phyloP scores from a whole-genome alignment of 768 basidiomycete genomes.

The Lactarius psammicola region DNA sequence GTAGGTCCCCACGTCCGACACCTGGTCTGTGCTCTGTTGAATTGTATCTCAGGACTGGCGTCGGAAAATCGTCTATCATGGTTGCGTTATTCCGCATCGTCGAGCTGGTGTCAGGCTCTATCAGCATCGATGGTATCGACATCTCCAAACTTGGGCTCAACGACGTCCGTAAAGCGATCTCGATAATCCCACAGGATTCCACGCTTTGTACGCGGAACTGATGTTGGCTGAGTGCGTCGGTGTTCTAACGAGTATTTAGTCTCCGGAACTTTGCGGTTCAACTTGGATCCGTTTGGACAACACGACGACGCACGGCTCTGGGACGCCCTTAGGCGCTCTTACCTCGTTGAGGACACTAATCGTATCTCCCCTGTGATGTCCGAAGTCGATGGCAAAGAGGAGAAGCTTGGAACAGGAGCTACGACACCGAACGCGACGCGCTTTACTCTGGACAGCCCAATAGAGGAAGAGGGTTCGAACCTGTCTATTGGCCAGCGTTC shows the following conservation, averaged over 20 bases:
- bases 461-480: slow-evolving; percentile 87
- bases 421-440: slow-evolving; percentile 35
- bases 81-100: slow-evolving; percentile 83
- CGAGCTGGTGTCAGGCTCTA: slow-evolving; percentile 73
- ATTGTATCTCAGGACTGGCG: slow-evolving; percentile 55
- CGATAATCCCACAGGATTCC: slow-evolving; percentile 85
- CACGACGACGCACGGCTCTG: slow-evolving; percentile 82
- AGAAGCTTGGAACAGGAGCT: slow-evolving; percentile 36
- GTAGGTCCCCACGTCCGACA: slow-evolving; percentile 34
- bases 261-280: slow-evolving; percentile 79
- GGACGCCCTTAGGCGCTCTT: slow-evolving; percentile 84
- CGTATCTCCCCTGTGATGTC: slow-evolving; percentile 32
- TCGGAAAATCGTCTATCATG: slow-evolving; percentile 90
- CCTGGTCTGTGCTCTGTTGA: slow-evolving; percentile 1
- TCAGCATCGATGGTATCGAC: slow-evolving; percentile 78
- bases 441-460: slow-evolving; percentile 77
- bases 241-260: slow-evolving; percentile 40
- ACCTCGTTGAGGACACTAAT: slow-evolving; percentile 64
- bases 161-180: slow-evolving; percentile 63
- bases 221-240: slow-evolving; percentile 40
- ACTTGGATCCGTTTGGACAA: slow-evolving; percentile 85
- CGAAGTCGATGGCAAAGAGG: slow-evolving; percentile 38
- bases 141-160: slow-evolving; percentile 81
- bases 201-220: slow-evolving; percentile 40
- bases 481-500: slow-evolving; percentile 80